Evolutionary conservation across 2,329 filamentous ascomycete genomes (phyloP).

Genomic region (Beauveria asiatica): DNA sequence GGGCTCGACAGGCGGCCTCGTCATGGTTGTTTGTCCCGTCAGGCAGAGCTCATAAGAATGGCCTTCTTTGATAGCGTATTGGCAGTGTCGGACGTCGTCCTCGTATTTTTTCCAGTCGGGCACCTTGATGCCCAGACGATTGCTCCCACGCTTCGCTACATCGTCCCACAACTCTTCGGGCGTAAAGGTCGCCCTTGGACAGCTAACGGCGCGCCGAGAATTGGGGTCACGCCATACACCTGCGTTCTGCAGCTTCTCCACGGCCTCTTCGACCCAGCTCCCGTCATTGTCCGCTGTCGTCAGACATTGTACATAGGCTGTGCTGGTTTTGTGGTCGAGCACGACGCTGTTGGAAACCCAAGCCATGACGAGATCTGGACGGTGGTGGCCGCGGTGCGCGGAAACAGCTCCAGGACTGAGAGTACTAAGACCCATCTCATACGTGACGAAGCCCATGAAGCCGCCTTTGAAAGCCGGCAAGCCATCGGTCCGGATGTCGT

Average conservation of each 20-base stretch:
- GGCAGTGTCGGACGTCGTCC: slow-evolving; percentile 57
- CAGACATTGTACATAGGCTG: slow-evolving; percentile 52
- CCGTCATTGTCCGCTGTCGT: slow-evolving; percentile 19
- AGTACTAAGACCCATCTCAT: slow-evolving; percentile 62
- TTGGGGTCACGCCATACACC: slow-evolving; percentile 22
- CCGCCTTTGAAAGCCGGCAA: slow-evolving; percentile 65
- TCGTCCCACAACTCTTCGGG: slow-evolving; percentile 13
- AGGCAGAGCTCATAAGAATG: slow-evolving; percentile 83
- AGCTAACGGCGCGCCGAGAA: slow-evolving; percentile 3
- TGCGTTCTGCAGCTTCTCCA: slow-evolving; percentile 25
- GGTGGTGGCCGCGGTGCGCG: slow-evolving; percentile 25
- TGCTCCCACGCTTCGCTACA: slow-evolving; percentile 3
- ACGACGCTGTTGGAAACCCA: slow-evolving; percentile 74
- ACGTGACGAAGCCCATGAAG: slow-evolving; percentile 76
- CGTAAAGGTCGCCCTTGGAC: not conserved
- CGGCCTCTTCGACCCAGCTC: slow-evolving; percentile 24
- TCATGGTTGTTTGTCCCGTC: slow-evolving; percentile 64
- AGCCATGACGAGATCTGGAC: slow-evolving; percentile 65
- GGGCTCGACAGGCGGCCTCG: slow-evolving; percentile 21
- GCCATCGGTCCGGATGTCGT: slow-evolving; percentile 10
- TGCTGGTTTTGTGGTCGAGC: slow-evolving; percentile 58
- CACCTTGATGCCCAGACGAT: slow-evolving; percentile 24
- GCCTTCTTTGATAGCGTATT: slow-evolving; percentile 63
- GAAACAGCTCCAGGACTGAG: slow-evolving; percentile 23
- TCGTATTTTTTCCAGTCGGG: slow-evolving; percentile 49